phyloP scores from a whole-genome alignment of 2,329 filamentous ascomycete genomes.

The Penicillium sp. region DNA sequence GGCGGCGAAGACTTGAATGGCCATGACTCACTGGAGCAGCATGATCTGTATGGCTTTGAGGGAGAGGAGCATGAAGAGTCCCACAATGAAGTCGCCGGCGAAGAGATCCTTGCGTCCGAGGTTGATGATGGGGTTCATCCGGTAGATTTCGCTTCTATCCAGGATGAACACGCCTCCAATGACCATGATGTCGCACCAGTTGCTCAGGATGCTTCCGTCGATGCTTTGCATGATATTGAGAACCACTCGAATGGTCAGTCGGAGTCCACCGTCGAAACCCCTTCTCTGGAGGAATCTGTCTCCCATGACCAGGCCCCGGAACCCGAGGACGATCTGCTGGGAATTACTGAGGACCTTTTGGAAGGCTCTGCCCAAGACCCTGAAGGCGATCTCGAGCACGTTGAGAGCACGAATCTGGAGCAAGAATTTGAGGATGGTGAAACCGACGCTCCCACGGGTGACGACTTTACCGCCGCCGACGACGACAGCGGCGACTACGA shows the following conservation, averaged over 20 bases:
- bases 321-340: slow-evolving; percentile 33
- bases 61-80: slow-evolving; percentile 5
- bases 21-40: slow-evolving; percentile 7
- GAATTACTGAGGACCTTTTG: slow-evolving; percentile 35
- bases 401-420: slow-evolving; percentile 18
- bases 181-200: slow-evolving; percentile 12
- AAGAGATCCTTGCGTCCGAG: slow-evolving; percentile 13
- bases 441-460: slow-evolving; percentile 7
- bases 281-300: slow-evolving; percentile 8
- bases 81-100: slow-evolving; percentile 7
- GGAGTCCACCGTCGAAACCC: slow-evolving; percentile 21
- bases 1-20: slow-evolving; percentile 16
- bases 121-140: slow-evolving; percentile 15
- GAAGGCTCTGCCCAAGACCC: slow-evolving; percentile 25
- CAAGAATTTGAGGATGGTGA: slow-evolving; percentile 20
- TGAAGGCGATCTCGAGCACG: slow-evolving; percentile 11
- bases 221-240: slow-evolving; percentile 14
- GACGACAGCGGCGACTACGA: slow-evolving; percentile 41
- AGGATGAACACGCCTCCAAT: slow-evolving; percentile 12
- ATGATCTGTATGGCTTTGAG: slow-evolving; percentile 18
- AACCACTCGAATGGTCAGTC: slow-evolving; percentile 19
- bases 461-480: slow-evolving; percentile 23
- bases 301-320: slow-evolving; percentile 18
- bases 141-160: slow-evolving; percentile 5
- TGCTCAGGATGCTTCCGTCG: slow-evolving; percentile 14